Base-by-base conservation (phyloP, 2,329 filamentous ascomycete species). In the Trichoderma atroviride region DNA sequence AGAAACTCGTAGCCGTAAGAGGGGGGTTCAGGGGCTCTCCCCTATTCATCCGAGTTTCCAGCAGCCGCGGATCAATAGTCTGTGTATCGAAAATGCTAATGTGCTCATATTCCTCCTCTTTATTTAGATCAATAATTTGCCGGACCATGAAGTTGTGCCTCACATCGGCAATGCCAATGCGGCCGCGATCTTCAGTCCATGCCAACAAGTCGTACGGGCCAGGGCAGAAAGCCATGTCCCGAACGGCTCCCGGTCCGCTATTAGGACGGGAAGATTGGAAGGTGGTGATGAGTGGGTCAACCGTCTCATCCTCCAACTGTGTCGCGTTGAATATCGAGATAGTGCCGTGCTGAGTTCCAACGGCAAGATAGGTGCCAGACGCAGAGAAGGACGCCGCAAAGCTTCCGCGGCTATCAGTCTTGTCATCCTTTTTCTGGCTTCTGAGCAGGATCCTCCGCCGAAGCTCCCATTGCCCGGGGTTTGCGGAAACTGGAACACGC, bases 161-260 rank as follows among this genome's bases (percentile, higher is more conserved):
- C 61, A 92, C 81, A 78, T 96, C 92, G 5, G 91, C 91, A 50
- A 95, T 84, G 47, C 91, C 92, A 19, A 94, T 84, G 68, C 89
- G 85, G 4, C 91, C 92, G 72, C 92, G 90, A 75, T 97, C 92
- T 79, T 99, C 96, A 10, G 94, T 92, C 94, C 96, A 98, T 7
- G 96, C 92, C 52, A 99, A 83, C 22, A 99, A 87, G 77, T 97
- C 95, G 84, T 91, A 95, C 0, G 94, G 93, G 1, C 92, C 92
- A 0, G 95, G 94, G 5, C 92, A 94, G 77, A 99, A 99, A 1
- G 91, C 87, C 92, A 98, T 96, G 71, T 94, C 93, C 71, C 96
- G 88, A 65, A 98, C 89, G 37, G 95, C 94, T 55, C 95, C 95
- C 24, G 87, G 85, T 27, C 88, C 86, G n/a, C 84, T 85, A 70